phyloP scores from a whole-genome alignment of 2,329 filamentous ascomycete species.

The Fusarium zealandicum region DNA sequence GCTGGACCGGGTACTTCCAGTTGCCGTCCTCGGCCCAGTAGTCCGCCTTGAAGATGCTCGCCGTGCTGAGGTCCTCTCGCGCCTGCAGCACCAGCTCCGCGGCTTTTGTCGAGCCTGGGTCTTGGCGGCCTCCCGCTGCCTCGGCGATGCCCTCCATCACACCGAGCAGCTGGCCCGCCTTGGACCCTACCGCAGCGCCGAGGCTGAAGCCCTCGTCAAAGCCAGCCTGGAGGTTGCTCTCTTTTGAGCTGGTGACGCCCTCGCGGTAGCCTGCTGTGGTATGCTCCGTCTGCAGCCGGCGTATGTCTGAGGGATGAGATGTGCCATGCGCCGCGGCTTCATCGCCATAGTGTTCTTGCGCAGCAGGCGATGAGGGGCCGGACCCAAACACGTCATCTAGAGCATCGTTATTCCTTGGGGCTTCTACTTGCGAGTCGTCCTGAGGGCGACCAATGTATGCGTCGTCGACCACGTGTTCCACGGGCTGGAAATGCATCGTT shows the following conservation, averaged over 20 bases:
- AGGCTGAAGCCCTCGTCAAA: slow-evolving; percentile 92
- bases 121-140: slow-evolving; percentile 49
- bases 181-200: slow-evolving; percentile 79
- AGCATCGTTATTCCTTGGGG: slow-evolving; percentile 33
- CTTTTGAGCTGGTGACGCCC: slow-evolving; percentile 80
- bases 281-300: slow-evolving; percentile 76
- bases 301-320: slow-evolving; percentile 69
- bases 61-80: slow-evolving; percentile 64
- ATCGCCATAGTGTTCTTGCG: slow-evolving; percentile 16
- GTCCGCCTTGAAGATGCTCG: slow-evolving; percentile 68
- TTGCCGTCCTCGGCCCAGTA: slow-evolving; percentile 75
- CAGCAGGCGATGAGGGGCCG: slow-evolving; percentile 33
- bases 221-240: slow-evolving; percentile 77
- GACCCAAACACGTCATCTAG: slow-evolving; percentile 51
- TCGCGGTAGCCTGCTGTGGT: slow-evolving; percentile 90
- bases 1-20: slow-evolving; percentile 69
- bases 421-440: slow-evolving; percentile 17
- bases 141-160: slow-evolving; percentile 74
- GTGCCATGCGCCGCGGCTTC: slow-evolving; percentile 6
- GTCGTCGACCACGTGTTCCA: slow-evolving; percentile 42
- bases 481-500: slow-evolving; percentile 47
- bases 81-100: slow-evolving; percentile 49
- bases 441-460: slow-evolving; percentile 35
- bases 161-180: slow-evolving; percentile 78
- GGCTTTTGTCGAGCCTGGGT: slow-evolving; percentile 24